phyloP scores from a whole-genome alignment of 345 rosid species.

The Firmiana major region DNA sequence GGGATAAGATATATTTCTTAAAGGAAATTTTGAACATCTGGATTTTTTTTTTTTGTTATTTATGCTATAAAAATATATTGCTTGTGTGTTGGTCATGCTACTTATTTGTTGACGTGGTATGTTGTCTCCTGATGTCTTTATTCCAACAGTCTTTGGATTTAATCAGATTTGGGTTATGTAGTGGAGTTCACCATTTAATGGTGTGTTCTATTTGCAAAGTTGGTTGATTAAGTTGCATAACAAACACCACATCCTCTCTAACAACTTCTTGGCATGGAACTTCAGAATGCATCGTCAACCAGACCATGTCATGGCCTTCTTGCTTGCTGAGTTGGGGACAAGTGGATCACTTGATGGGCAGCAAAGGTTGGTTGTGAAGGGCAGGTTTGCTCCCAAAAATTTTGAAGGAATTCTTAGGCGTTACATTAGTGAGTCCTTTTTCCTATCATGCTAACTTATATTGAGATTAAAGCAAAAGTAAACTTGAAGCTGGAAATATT shows the following conservation, averaged over 20 bases:
- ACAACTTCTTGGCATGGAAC: neutral
- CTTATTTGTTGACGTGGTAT: neutral
- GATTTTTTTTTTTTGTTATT: neutral
- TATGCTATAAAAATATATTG: neutral
- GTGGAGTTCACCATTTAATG: neutral
- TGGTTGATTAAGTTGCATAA: neutral
- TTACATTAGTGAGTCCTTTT: conserved; percentile 34
- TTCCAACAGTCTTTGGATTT: neutral
- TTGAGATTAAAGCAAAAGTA: neutral
- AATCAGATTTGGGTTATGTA: neutral
- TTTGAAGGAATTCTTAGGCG: conserved; percentile 39
- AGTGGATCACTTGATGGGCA: conserved; percentile 42
- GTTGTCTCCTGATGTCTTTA: neutral
- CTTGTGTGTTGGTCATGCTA: neutral
- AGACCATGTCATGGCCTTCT: conserved; percentile 43
- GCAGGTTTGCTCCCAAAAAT: conserved; percentile 37
- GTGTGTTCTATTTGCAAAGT: neutral
- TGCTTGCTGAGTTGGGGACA: conserved; percentile 44
- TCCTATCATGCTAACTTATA: neutral
- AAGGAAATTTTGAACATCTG: neutral
- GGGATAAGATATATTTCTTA: neutral
- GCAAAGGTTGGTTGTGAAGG: conserved; percentile 40
- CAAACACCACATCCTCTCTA: neutral
- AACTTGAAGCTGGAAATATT: neutral
- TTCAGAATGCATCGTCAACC: conserved; percentile 46